Evolutionary conservation across 371 early-diverging fungal genomes (phyloP).

Genomic region (Racocetra persica): DNA sequence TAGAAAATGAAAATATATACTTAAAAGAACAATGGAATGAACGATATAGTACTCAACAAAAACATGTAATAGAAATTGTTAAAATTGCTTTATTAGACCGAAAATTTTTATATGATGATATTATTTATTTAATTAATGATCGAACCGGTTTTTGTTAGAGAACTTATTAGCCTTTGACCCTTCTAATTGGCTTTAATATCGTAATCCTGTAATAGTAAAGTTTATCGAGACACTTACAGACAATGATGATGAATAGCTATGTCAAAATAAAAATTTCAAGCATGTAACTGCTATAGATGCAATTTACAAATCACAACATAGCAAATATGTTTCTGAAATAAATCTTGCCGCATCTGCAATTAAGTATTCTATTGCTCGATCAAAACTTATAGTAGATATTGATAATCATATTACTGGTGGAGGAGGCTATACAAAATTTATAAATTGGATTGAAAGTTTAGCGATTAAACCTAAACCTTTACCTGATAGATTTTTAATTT

Average conservation of each 20-base stretch:
- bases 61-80: not conserved
- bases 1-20: too few species aligned
- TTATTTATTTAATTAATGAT: slow-evolving; percentile 10
- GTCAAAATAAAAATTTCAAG: not conserved
- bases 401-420: slow-evolving; percentile 25
- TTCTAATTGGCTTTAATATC: not conserved
- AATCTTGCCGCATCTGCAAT: not conserved
- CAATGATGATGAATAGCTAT: not conserved
- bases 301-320: slow-evolving; percentile 12
- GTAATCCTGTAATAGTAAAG: not conserved
- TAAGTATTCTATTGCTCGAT: slow-evolving; percentile 8
- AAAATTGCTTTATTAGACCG: slow-evolving; percentile 27
- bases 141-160: slow-evolving; percentile 1
- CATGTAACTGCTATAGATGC: not conserved
- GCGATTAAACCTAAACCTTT: not conserved
- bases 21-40: not conserved
- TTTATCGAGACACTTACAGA: not conserved
- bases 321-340: slow-evolving; percentile 20
- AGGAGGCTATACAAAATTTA: slow-evolving; percentile 1
- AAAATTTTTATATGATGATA: slow-evolving; percentile 27
- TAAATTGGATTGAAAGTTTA: slow-evolving; percentile 18
- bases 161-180: slow-evolving; percentile 13
- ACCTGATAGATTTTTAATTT: not conserved
- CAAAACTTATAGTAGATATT: slow-evolving; percentile 2
- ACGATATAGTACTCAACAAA: not conserved